Evolutionary conservation across 2,329 filamentous ascomycete species (phyloP).

Genomic region (Penicillium occitanis): DNA sequence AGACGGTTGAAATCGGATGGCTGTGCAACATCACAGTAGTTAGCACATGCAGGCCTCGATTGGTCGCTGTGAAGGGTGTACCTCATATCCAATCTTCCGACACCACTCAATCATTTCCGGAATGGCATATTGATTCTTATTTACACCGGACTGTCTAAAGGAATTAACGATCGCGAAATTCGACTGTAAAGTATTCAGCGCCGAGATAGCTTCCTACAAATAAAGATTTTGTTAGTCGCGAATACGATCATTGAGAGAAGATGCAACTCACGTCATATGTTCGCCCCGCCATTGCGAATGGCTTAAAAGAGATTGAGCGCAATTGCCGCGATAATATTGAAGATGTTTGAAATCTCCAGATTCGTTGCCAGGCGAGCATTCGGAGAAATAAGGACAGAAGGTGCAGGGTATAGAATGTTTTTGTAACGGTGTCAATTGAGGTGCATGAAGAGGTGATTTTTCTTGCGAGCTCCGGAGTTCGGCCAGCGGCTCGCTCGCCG

Average conservation of each 20-base stretch:
- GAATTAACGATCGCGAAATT: conserved; percentile 77
- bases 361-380: conserved; percentile 16
- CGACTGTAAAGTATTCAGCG: conserved; percentile 74
- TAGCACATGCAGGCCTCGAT: background rate
- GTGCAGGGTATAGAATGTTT: background rate
- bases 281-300: conserved; percentile 37
- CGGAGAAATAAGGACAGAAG: background rate
- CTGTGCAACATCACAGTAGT: conserved; percentile 37
- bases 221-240: background rate
- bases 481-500: conserved; percentile 12
- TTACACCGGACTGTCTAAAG: conserved; percentile 70
- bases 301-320: conserved; percentile 33
- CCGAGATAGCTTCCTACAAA: conserved; percentile 65
- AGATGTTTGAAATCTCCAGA: conserved; percentile 26
- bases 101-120: conserved; percentile 82
- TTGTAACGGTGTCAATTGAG: background rate
- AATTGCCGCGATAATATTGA: conserved; percentile 24
- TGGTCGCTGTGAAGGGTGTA: conserved; percentile 43
- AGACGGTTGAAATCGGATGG: conserved; percentile 61
- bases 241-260: conserved; percentile 21
- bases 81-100: conserved; percentile 70
- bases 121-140: conserved; percentile 72
- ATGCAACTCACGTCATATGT: conserved; percentile 38
- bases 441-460: conserved; percentile 1
- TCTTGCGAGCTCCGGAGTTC: conserved; percentile 2